Evolutionary conservation across 2,329 filamentous ascomycete genomes (phyloP).

Genomic region (Cordyceps militaris): DNA sequence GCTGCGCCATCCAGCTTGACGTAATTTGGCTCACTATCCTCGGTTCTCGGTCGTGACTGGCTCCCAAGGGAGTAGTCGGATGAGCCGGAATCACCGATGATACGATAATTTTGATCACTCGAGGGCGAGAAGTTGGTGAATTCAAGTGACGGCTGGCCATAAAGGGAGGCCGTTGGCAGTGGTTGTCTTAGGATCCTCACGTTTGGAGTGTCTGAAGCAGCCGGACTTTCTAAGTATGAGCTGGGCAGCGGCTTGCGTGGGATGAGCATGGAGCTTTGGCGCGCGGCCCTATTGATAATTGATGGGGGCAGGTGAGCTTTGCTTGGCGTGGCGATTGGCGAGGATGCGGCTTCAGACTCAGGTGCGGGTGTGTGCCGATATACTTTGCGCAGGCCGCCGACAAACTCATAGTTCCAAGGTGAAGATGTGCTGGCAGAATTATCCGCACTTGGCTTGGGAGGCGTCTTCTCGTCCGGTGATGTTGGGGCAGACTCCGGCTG

Average conservation of each 20-base stretch:
- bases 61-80: constrained; percentile 32
- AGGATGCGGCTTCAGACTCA: constrained; percentile 2
- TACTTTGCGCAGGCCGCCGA: constrained; percentile 49
- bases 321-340: constrained; percentile 16
- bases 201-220: neutral
- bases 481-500: constrained; percentile 29
- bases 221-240: neutral
- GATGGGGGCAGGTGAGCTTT: constrained; percentile 9
- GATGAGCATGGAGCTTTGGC: neutral
- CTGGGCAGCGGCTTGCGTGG: constrained; percentile 6
- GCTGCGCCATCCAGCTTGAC: constrained; percentile 42
- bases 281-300: neutral
- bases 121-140: constrained; percentile 27
- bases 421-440: constrained; percentile 21
- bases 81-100: constrained; percentile 45
- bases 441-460: neutral
- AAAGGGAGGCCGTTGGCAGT: neutral
- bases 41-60: constrained; percentile 27
- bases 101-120: constrained; percentile 43
- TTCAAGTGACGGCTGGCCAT: neutral
- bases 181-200: neutral
- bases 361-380: constrained; percentile 28
- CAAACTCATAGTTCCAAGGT: constrained; percentile 48
- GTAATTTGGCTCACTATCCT: constrained; percentile 45
- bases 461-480: constrained; percentile 15